Conservation (phyloP, 2,329 filamentous ascomycete genomes). For the Madurella fahalii region DNA sequence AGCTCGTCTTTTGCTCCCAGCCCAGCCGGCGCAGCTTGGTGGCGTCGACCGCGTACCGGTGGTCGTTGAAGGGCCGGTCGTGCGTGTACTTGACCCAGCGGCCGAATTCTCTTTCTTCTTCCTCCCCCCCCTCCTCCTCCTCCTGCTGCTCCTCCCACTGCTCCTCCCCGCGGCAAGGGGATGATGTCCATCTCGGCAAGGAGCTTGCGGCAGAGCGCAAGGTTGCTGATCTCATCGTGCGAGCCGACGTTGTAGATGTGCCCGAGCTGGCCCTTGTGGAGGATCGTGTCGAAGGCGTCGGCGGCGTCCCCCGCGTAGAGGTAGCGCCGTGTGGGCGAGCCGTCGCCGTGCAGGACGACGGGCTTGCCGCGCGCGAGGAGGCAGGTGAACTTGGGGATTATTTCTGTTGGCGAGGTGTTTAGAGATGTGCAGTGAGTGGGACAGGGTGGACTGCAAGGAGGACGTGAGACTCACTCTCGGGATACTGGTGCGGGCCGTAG, state of each 20-base stretch:
- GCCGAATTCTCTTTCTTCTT: slow-evolving; percentile 43
- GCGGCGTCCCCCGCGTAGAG: slow-evolving; percentile 75
- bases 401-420: slow-evolving; percentile 48
- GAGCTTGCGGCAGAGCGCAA: slow-evolving; percentile 62
- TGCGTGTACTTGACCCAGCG: slow-evolving; percentile 70
- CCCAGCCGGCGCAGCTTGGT: slow-evolving; percentile 63
- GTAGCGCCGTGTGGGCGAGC: slow-evolving; percentile 69
- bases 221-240: slow-evolving; percentile 71
- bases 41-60: slow-evolving; percentile 67
- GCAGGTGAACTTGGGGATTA: slow-evolving; percentile 78
- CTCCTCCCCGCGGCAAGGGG: slow-evolving; percentile 33
- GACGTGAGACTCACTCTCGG: slow-evolving; percentile 60
- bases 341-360: slow-evolving; percentile 72
- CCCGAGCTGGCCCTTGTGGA: slow-evolving; percentile 70
- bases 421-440: not conserved
- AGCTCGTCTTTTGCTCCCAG: slow-evolving; percentile 64
- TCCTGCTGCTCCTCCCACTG: no score
- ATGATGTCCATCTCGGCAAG: slow-evolving; percentile 57
- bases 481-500: slow-evolving; percentile 79
- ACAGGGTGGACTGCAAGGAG: slow-evolving; percentile 2
- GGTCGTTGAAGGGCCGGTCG: slow-evolving; percentile 76
- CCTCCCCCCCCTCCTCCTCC: no score
- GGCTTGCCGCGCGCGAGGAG: slow-evolving; percentile 63
- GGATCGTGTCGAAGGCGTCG: slow-evolving; percentile 78
- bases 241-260: slow-evolving; percentile 82